Evolutionary conservation across 345 rosid species (phyloP), one percentile per base, ranked within the genome.

Genomic region (Lepidium sativum): DNA sequence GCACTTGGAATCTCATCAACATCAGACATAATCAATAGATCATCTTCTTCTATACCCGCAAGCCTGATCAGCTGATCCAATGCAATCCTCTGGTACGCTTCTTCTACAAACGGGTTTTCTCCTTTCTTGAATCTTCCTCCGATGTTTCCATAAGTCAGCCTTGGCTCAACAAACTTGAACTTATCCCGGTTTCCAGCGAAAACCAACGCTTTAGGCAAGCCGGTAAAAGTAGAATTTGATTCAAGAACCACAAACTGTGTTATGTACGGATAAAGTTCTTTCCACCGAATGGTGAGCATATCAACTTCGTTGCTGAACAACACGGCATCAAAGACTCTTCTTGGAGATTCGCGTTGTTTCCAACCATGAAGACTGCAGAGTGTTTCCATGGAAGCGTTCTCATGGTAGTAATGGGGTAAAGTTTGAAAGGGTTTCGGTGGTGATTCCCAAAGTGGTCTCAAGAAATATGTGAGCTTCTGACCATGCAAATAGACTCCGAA

Each of bases 1-100:
- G 87, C 97, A 25, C 98, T 92, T 1, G 95, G 98, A 63, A 92
- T 89, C 86, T 92, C 98, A 49, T 92, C 98, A 0, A 85, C 97
- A 58, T 92, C 98, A 59, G 98, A 92, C 98, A 92, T 92, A 52
- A 89, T 85, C 92, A 92, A 74, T 71, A 92, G 68, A 72, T 92
- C 98, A 33, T 89, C 97, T 67, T 92, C 97, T 65, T 89, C 92
- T 5, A 92, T 87, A 10, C 97, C 95, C 0, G 96, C 92, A 41
- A 83, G 84, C 70, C 83, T 81, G n/a, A n/a, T n/a, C n/a, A n/a
- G n/a, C n/a, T n/a, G n/a, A n/a, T n/a, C n/a, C n/a, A n/a, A n/a
- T n/a, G n/a, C n/a, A n/a, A n/a, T n/a, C n/a, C n/a, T n/a, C n/a
- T n/a, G n/a, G n/a, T n/a, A n/a, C n/a, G n/a, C n/a, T n/a, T n/a